phyloP scores from a whole-genome alignment of 2,329 filamentous ascomycete species.

The Talaromyces amestolkiae region DNA sequence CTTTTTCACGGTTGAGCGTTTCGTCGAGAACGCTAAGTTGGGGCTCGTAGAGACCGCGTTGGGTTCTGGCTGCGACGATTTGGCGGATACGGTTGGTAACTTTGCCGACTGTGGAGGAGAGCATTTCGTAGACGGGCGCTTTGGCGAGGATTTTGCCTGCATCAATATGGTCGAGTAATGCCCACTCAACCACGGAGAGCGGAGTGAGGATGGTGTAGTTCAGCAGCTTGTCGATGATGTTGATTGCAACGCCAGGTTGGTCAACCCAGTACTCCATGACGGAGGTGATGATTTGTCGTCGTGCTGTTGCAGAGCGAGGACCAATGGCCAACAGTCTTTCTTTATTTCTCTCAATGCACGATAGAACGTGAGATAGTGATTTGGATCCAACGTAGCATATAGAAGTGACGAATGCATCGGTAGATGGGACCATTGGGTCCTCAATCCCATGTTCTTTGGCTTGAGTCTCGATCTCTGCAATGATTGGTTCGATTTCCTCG shows the following conservation, averaged over 20 bases:
- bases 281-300: constrained; percentile 82
- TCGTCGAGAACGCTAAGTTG: constrained; percentile 63
- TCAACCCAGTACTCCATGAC: constrained; percentile 92
- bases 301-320: constrained; percentile 68
- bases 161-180: constrained; percentile 64
- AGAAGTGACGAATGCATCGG: constrained; percentile 88
- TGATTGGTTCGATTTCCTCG: constrained; percentile 77
- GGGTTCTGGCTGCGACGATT: constrained; percentile 64
- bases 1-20: constrained; percentile 66
- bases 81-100: constrained; percentile 83
- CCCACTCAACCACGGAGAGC: constrained; percentile 83
- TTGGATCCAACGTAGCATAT: constrained; percentile 94
- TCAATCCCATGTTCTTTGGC: constrained; percentile 65
- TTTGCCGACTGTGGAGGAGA: constrained; percentile 83
- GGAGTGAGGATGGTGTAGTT: constrained; percentile 96
- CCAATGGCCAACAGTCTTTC: constrained; percentile 80
- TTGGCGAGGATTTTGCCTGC: constrained; percentile 68
- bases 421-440: constrained; percentile 80
- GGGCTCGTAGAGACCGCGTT: constrained; percentile 53
- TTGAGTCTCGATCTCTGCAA: constrained; percentile 77
- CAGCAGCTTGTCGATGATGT: constrained; percentile 92
- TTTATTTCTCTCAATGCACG: constrained; percentile 92
- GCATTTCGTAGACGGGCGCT: constrained; percentile 82
- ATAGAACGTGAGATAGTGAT: constrained; percentile 91
- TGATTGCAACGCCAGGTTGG: constrained; percentile 86